A percentile compares a stretch with the other conserved stretches of the same genome.
These are phyloP conservation scores for Cordyceps cateniannulata DNA, from an alignment of 2,329 filamentous ascomycete species.

Conservation along the genomic window DNA sequence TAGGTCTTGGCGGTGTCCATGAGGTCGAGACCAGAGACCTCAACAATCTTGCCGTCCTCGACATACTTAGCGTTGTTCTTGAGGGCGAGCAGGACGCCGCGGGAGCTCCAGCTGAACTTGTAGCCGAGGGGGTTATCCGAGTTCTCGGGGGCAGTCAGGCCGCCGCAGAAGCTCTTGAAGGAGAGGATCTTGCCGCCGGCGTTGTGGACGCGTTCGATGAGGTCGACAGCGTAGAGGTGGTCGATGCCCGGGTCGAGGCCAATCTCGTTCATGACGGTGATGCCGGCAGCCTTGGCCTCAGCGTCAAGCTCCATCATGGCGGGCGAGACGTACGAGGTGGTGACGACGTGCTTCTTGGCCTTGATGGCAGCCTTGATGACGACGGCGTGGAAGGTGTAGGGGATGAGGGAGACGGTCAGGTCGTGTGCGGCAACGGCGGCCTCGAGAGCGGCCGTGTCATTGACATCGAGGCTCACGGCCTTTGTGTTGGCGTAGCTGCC, in stretches of 20 bases:
- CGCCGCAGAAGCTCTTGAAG: slow-evolving; percentile 83
- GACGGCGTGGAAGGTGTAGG: slow-evolving; percentile 80
- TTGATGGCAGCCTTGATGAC: slow-evolving; percentile 93
- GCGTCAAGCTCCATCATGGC: slow-evolving; percentile 86
- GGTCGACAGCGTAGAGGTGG: slow-evolving; percentile 76
- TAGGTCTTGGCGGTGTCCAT: slow-evolving; percentile 89
- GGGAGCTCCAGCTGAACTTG: slow-evolving; percentile 45
- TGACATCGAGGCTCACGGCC: slow-evolving; percentile 81
- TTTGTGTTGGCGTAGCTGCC: slow-evolving; percentile 65
- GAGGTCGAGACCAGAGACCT: slow-evolving; percentile 59
- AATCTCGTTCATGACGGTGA: slow-evolving; percentile 98
- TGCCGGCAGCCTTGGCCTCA: slow-evolving; percentile 79
- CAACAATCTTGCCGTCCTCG: slow-evolving; percentile 68
- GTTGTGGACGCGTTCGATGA: slow-evolving; percentile 80
- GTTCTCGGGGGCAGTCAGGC: slow-evolving; percentile 62
- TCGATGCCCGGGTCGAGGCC: slow-evolving; percentile 56
- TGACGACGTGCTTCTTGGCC: slow-evolving; percentile 93
- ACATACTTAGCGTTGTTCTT: slow-evolving; percentile 80
- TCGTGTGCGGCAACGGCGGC: slow-evolving; percentile 73
- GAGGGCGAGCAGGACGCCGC: slow-evolving; percentile 82
- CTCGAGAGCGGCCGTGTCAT: slow-evolving; percentile 68
- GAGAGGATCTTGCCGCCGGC: slow-evolving; percentile 77
- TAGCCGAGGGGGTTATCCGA: slow-evolving; percentile 89
- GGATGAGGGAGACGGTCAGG: slow-evolving; percentile 76
- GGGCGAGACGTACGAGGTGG: slow-evolving; percentile 86